These are phyloP conservation scores for Dentipellis fragilis DNA, from an alignment of 768 basidiomycete genomes.

Conservation along the genomic window DNA sequence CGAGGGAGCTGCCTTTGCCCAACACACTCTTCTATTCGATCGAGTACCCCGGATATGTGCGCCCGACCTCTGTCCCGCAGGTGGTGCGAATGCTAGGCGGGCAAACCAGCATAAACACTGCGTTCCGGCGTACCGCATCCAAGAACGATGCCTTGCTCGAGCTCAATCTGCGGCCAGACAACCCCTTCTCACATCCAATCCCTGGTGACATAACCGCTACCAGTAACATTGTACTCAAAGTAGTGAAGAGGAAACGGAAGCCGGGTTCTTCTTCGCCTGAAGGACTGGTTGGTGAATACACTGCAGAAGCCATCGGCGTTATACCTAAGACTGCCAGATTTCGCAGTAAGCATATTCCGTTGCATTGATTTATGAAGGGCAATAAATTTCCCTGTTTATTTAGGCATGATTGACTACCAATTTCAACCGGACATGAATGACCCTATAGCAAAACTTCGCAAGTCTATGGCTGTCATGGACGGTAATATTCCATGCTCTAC, in stretches of 20 bases:
- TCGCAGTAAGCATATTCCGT: slow-evolving; percentile 49
- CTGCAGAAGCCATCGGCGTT: slow-evolving; percentile 59
- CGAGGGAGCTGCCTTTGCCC: slow-evolving; percentile 37
- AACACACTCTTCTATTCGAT: slow-evolving; percentile 62
- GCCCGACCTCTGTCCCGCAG: slow-evolving; percentile 43
- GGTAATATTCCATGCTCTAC: slow-evolving; percentile 36
- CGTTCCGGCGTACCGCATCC: slow-evolving; percentile 62
- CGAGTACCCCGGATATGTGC: slow-evolving; percentile 87
- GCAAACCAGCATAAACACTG: slow-evolving; percentile 58
- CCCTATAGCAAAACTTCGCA: slow-evolving; percentile 55
- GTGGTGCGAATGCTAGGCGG: slow-evolving; percentile 65
- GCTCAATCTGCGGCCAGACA: slow-evolving; percentile 60
- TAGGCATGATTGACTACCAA: slow-evolving; percentile 93
- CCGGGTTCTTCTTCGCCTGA: slow-evolving; percentile 14
- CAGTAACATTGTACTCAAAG: slow-evolving; percentile 76
- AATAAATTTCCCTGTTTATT: background rate
- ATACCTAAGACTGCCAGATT: slow-evolving; percentile 82
- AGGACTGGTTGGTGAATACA: slow-evolving; percentile 54
- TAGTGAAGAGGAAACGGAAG: slow-evolving; percentile 65
- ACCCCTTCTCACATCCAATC: slow-evolving; percentile 77
- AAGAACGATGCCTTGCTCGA: slow-evolving; percentile 63
- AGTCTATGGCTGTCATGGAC: slow-evolving; percentile 72
- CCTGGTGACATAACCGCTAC: slow-evolving; percentile 70
- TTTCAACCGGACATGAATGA: slow-evolving; percentile 70
- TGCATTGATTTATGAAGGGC: background rate